phyloP scores from a whole-genome alignment of 78 protist species.

The Mantamonas sphyraenae region DNA sequence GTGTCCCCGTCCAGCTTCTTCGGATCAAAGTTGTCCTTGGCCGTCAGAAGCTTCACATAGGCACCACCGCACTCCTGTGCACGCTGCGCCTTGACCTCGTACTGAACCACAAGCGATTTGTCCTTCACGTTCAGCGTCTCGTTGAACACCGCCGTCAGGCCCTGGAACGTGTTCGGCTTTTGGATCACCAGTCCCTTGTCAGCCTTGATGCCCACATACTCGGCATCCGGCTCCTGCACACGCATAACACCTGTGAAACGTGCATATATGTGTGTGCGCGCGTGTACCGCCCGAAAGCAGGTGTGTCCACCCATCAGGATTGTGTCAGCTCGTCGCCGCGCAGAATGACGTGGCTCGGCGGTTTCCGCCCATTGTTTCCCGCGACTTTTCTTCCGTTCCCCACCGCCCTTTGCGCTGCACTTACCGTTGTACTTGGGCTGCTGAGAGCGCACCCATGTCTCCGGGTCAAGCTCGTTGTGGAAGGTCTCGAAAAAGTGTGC shows the following conservation, averaged over 20 bases:
- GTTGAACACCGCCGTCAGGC: background rate
- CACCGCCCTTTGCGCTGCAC: background rate
- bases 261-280: too few relatives aligned
- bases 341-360: too few relatives aligned
- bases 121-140: background rate
- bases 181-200: background rate
- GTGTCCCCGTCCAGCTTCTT: conserved; percentile 68
- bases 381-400: too few relatives aligned
- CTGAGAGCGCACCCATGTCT: background rate
- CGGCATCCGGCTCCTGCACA: too few relatives aligned
- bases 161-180: background rate
- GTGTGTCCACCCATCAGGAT: too few relatives aligned
- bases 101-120: conserved; percentile 62
- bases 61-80: conserved; percentile 86
- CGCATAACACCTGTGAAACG: too few relatives aligned
- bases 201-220: background rate
- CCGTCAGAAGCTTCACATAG: conserved; percentile 88
- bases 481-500: background rate
- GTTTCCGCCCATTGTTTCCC: too few relatives aligned
- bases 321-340: too few relatives aligned
- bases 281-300: too few relatives aligned
- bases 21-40: conserved; percentile 27
- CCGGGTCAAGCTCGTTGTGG: background rate
- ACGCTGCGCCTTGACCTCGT: conserved; percentile 85
- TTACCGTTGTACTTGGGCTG: background rate